Evolutionary conservation across 192 early-diverging fungal species (phyloP).

Genomic region (Phlyctochytrium arcticum): DNA sequence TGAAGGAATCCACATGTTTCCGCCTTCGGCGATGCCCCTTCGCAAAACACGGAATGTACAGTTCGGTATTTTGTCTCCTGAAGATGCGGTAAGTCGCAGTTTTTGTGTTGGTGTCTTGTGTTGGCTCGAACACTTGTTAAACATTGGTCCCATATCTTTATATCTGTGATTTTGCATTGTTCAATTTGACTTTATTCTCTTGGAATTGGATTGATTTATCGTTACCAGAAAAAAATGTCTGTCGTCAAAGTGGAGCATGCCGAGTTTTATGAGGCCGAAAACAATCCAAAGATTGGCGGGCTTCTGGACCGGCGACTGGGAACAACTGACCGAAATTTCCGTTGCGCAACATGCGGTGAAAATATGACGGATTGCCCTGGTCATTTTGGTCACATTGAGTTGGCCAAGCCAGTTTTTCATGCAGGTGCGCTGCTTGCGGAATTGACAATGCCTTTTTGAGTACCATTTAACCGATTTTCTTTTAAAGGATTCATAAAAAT

Average conservation of each 20-base stretch:
- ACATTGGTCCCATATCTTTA: not conserved
- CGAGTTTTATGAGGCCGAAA: slow-evolving; percentile 79
- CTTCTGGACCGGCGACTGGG: slow-evolving; percentile 92
- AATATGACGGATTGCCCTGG: slow-evolving; percentile 95
- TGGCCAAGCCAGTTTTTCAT: slow-evolving; percentile 94
- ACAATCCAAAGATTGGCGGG: slow-evolving; percentile 81
- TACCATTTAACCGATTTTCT: not conserved
- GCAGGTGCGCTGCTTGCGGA: slow-evolving; percentile 46
- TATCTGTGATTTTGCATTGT: not conserved
- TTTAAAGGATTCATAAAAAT: slow-evolving; percentile 78
- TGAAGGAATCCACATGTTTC: slow-evolving; percentile 41
- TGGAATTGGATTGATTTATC: not conserved
- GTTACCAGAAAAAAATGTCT: slow-evolving; percentile 88
- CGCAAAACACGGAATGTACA: slow-evolving; percentile 86
- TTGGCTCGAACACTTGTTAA: not conserved
- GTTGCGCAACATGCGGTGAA: slow-evolving; percentile 93
- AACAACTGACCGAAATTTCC: slow-evolving; percentile 95
- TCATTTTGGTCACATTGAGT: slow-evolving; percentile 97
- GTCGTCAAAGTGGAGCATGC: slow-evolving; percentile 89
- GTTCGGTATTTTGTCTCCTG: slow-evolving; percentile 93
- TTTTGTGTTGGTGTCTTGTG: not conserved
- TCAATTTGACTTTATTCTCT: not conserved
- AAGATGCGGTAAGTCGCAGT: slow-evolving; percentile 84
- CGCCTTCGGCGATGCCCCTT: slow-evolving; percentile 74
- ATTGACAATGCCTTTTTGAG: slow-evolving; percentile 5